Base-by-base conservation (phyloP, 2,329 filamentous ascomycete species). In the Cladosporium cucumerinum region DNA sequence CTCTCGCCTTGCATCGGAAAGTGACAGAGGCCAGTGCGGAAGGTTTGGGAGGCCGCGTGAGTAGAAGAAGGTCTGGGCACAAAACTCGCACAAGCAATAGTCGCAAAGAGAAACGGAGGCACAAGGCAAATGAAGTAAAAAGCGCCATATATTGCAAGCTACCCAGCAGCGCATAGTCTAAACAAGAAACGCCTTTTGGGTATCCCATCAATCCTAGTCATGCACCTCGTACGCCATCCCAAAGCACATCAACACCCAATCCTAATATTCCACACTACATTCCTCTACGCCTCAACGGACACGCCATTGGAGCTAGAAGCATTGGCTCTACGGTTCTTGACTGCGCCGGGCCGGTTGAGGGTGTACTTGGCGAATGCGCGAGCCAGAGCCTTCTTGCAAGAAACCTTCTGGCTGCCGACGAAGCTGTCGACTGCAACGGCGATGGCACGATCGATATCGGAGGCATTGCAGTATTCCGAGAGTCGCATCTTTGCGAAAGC, bases 401-500 rank as follows among this genome's bases (percentile, higher is more conserved):
- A 96, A 73, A 98, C 87, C 82, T 99, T 99, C 78, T 99, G 95
- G 72, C 91, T 96, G 67, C 91, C 92, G 51, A 99, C 92, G 74
- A 99, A 99, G 64, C 91, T 96, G 70, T 98, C 93, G 2, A 99
- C 92, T 0, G 95, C 96, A 7, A 99, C 95, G 16, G 93, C 92
- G 74, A 99, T 99, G 65, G 95, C 95, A 51, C 95, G 92, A 78
- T 99, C 95, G 72, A 99, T 97, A 75, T 99, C 95, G 66, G 90
- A 86, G 1, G 90, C 81, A 6, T 90, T 89, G 78, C 94, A 97
- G 82, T 97, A 98, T 70, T 99, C 95, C 0, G 91, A 95, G n/a
- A 99, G 83, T 16, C 95, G 90, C 95, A 99, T 99, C 74, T 96
- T 94, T 79, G 91, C 96, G 81, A 99, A 99, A 0, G 93, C 82